Evolutionary conservation across 225 moss, liverwort and hornwort genomes (phyloP).

Genomic region (Takakia lepidozioides): DNA sequence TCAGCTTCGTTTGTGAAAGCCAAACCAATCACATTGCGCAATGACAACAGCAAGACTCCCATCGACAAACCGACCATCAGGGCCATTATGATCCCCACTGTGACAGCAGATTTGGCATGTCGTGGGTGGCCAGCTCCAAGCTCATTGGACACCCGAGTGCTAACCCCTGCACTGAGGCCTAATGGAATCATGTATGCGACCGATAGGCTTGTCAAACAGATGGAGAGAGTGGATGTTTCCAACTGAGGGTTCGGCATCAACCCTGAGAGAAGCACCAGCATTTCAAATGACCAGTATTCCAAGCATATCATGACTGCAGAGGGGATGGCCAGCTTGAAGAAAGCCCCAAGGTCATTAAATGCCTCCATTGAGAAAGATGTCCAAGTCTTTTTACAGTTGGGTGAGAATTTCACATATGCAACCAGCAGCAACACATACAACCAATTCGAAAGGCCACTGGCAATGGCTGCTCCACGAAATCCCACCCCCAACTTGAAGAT

Average conservation of each 20-base stretch:
- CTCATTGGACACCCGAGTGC: conserved; percentile 56
- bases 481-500: conserved; percentile 19
- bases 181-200: not conserved
- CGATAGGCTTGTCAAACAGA: conserved; percentile 30
- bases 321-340: too few species aligned
- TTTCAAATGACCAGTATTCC: conserved; percentile 42
- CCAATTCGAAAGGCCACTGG: conserved; percentile 48
- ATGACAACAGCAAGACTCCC: conserved; percentile 11
- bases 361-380: conserved; percentile 7
- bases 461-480: conserved; percentile 34
- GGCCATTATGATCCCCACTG: conserved; percentile 21
- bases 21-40: conserved; percentile 31
- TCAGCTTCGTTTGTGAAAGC: conserved; percentile 37
- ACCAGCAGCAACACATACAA: conserved; percentile 24
- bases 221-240: conserved; percentile 33
- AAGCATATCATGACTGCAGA: too few species aligned
- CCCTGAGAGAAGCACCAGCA: conserved; percentile 36
- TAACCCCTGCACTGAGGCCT: too few species aligned
- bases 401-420: conserved; percentile 25
- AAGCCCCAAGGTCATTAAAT: conserved; percentile 7
- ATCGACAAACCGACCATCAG: conserved; percentile 28
- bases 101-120: conserved; percentile 43
- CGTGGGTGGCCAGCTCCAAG: conserved; percentile 58
- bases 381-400: conserved; percentile 16
- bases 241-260: conserved; percentile 39